A percentile compares a stretch with the other conserved stretches of the same genome.
These are phyloP conservation scores for Vanrija humicola DNA, from an alignment of 1,284 basidiomycete species.

Conservation along the genomic window DNA sequence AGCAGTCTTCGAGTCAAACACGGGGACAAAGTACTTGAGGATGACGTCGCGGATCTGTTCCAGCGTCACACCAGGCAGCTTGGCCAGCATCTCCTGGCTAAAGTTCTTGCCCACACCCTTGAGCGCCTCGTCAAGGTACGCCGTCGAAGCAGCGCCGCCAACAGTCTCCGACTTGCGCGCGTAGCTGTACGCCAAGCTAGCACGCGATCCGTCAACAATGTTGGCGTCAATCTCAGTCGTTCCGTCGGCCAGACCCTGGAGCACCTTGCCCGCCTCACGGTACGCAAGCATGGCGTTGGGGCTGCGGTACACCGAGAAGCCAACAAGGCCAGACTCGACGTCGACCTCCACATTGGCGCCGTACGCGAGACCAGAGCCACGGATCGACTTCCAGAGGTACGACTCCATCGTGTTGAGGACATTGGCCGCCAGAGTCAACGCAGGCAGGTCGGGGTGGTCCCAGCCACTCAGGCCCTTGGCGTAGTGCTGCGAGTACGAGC, in stretches of 20 bases:
- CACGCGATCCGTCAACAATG: conserved; percentile 86
- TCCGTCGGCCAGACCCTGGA: conserved; percentile 70
- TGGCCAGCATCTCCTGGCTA: conserved; percentile 69
- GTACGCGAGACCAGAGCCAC: conserved; percentile 90
- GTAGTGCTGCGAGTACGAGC: conserved; percentile 77
- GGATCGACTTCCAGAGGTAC: conserved; percentile 88
- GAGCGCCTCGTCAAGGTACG: conserved; percentile 81
- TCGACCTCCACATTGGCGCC: conserved; percentile 77
- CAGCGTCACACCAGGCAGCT: conserved; percentile 66
- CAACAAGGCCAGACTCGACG: conserved; percentile 74
- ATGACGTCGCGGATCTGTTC: conserved; percentile 69
- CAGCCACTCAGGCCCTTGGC: conserved; percentile 73
- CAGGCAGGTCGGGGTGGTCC: conserved; percentile 77
- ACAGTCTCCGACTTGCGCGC: conserved; percentile 79
- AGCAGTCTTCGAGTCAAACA: conserved; percentile 76
- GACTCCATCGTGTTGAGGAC: conserved; percentile 92
- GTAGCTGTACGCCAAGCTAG: conserved; percentile 78
- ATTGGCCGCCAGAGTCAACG: conserved; percentile 76
- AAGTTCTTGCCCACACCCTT: conserved; percentile 71
- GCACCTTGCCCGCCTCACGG: conserved; percentile 70
- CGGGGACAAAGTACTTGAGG: conserved; percentile 72
- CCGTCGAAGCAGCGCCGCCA: conserved; percentile 70
- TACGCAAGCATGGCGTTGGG: conserved; percentile 84
- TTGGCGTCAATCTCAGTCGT: conserved; percentile 74
- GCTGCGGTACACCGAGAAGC: conserved; percentile 78